phyloP scores from a whole-genome alignment of 2,329 filamentous ascomycete species.

The Epichloe amarillans region DNA sequence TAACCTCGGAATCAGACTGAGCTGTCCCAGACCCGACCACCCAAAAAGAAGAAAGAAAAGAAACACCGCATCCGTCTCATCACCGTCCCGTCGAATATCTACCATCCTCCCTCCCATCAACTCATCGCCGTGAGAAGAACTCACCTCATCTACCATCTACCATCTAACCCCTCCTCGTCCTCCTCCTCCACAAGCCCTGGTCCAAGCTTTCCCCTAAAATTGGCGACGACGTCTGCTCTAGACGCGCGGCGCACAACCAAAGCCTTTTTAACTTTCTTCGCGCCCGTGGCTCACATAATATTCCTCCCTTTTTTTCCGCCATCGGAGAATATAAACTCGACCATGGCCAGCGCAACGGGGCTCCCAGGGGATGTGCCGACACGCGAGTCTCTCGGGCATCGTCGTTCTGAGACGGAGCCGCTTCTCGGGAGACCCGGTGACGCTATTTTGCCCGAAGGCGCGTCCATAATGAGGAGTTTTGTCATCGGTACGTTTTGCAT shows the following conservation, averaged over 20 bases:
- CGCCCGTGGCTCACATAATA: no score
- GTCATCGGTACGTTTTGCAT: slow-evolving; percentile 45
- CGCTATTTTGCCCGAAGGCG: slow-evolving; percentile 53
- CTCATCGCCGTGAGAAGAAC: background rate
- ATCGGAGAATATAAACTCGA: background rate
- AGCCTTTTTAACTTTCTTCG: background rate
- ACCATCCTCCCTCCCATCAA: background rate
- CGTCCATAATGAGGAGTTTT: slow-evolving; percentile 56
- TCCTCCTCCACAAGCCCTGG: no score
- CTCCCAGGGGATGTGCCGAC: slow-evolving; percentile 38
- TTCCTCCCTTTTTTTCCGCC: no score
- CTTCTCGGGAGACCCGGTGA: slow-evolving; percentile 50
- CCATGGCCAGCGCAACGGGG: slow-evolving; percentile 57
- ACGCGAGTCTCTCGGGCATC: slow-evolving; percentile 7
- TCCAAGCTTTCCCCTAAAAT: background rate
- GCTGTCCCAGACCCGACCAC: no score
- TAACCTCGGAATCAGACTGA: no score
- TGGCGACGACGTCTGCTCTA: no score
- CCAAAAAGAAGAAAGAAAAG: no score
- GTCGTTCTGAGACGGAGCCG: slow-evolving; percentile 27
- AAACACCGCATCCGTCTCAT: background rate
- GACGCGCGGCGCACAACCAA: background rate
- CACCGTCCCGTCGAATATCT: background rate
- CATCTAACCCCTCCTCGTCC: no score
- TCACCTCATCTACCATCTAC: no score